Percentiles rank a stretch among this genome's conserved stretches.
These are phyloP conservation scores for Epichloe sp. DNA, from an alignment of 2,329 filamentous ascomycete genomes.

Conservation along the genomic window DNA sequence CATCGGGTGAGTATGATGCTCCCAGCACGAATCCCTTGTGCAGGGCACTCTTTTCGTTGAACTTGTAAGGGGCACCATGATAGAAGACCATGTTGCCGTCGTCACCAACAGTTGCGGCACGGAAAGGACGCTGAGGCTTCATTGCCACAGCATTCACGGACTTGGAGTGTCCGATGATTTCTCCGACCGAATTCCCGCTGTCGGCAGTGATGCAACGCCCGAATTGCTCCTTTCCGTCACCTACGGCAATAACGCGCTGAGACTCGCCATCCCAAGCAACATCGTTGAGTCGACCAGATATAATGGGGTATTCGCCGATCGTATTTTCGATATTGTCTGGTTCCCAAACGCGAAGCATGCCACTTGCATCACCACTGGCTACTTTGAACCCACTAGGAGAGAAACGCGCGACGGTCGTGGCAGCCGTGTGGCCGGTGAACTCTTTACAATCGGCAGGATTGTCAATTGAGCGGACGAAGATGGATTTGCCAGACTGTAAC, in stretches of 20 bases:
- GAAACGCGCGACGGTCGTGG: conserved; percentile 88
- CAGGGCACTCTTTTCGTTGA: conserved; percentile 67
- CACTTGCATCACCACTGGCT: conserved; percentile 78
- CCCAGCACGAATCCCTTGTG: conserved; percentile 87
- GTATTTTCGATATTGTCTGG: conserved; percentile 71
- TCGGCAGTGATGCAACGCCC: conserved; percentile 92
- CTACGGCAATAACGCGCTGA: conserved; percentile 90
- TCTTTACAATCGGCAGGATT: conserved; percentile 72
- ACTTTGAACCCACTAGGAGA: conserved; percentile 90
- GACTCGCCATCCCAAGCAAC: conserved; percentile 96
- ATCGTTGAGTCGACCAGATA: conserved; percentile 89
- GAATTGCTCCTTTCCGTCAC: conserved; percentile 85
- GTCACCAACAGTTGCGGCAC: conserved; percentile 83
- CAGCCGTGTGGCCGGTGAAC: conserved; percentile 80
- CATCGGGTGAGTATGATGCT: conserved; percentile 81
- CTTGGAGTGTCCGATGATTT: conserved; percentile 83
- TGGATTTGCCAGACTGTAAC: conserved; percentile 79
- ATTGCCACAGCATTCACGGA: conserved; percentile 86
- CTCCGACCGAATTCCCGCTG: conserved; percentile 89
- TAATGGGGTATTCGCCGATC: conserved; percentile 89
- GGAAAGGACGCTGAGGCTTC: conserved; percentile 76
- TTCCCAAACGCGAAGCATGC: conserved; percentile 86
- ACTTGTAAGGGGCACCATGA: conserved; percentile 91
- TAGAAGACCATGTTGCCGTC: conserved; percentile 85
- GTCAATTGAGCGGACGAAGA: conserved; percentile 93